Evolutionary conservation across 805 yeast species (phyloP), one percentile per base, ranked within the genome.

Genomic region (Ogataea pignaliae): DNA sequence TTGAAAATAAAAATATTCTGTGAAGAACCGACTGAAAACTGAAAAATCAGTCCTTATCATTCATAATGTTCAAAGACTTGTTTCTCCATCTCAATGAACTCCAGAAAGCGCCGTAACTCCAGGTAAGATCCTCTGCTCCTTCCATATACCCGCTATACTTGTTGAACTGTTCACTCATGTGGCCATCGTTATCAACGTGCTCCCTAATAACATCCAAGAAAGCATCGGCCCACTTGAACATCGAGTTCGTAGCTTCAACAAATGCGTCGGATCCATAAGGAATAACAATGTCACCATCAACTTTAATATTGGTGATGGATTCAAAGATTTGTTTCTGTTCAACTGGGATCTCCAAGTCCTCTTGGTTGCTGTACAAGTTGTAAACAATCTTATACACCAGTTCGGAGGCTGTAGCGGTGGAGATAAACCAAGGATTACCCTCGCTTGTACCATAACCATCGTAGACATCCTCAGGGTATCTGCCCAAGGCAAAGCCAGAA

Each of bases 361-460:
- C 48, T 38, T 68, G 54, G 15, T 60, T 49, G 8, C 53, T 53
- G 50, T 69, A 64, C 34, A 74, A 61, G 48, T 74, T 74, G 59
- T 66, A 66, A 26, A 84, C 69, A 46, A 77, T 59, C 55, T 76
- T 78, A 62, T 75, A 83, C 36, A 84, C 58, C 14, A 83, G 52
- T 58, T 83, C 87, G 5, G 87, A 69, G 2, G 87, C 88, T 3
- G 85, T 70, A 0, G 85, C 77, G 1, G 91, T 85, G 3, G 86
- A 69, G 45, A 90, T 75, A 59, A 89, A 88, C 98, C 97, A 90
- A 6, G 98, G 97, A 57, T 90, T 89, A 3, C 97, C 97, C 54
- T 83, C 88, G 29, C 83, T 71, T 0, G 75, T 69, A 0, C 79
- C 81, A 47, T 70, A 66, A 0, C 96, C 96, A 61, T 90, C 83